Evolutionary conservation across 805 yeast species (phyloP), one percentile per base, ranked within the genome.

Genomic region (Millerozyma miso): DNA sequence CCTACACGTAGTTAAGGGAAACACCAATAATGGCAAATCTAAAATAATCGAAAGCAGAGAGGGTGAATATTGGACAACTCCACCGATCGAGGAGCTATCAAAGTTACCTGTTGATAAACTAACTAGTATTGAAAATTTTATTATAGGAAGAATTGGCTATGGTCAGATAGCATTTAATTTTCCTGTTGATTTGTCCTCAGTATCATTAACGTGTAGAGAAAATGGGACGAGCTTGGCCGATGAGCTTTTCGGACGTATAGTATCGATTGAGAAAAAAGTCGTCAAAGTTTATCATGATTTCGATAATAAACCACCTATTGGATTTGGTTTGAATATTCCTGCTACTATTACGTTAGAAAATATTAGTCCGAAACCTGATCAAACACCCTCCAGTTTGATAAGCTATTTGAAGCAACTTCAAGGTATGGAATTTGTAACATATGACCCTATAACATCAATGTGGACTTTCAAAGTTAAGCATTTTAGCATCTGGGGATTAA

Each of bases 401-500:
- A 71, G 69, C 38, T 69, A 67, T 40, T 66, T 84, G 39, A 77
- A 78, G 47, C 71, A 67, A 38, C 63, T 73, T 50, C 73, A 54
- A 29, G 96, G 90, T 4, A 88, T 84, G 82, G 81, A 82, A 47
- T 88, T 85, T 57, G 70, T 90, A 12, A 83, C 89, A 3, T 89
- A 83, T 56, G 89, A 85, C 53, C 88, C 89, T 3, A 71, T 81
- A 20, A 77, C 79, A 4, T 87, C 88, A 31, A 63, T 77, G 3
- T 89, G 90, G 88, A 80, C 83, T 1, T 89, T 88, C 63, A 77
- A 73, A 52, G 97, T 90, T 6, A 81, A 85, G 51, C 99, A 93
- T 67, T 93, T 93, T 56, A 88, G 96, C 67, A 79, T 86, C 4
- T 93, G 97, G 97, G 98, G 98, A 4, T 64, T 93, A 32, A 74